Percentiles rank a stretch among this genome's conserved stretches.
These are phyloP conservation scores for Rhododendron mucronatum DNA, from an alignment of 148 eudicot genomes.

Conservation along the genomic window DNA sequence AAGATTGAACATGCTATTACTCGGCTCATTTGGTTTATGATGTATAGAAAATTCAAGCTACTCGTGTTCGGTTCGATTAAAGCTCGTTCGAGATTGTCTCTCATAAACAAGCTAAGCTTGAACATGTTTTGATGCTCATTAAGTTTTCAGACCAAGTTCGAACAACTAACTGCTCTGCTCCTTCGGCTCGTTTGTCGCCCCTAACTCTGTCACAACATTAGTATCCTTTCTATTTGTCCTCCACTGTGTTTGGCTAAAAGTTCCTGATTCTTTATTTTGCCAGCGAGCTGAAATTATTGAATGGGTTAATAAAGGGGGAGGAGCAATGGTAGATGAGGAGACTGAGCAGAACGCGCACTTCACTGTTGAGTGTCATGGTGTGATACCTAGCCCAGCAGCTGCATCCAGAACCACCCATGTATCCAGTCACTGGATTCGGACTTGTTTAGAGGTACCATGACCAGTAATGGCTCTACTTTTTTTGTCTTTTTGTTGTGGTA, in stretches of 20 bases:
- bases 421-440: slow-evolving; percentile 84
- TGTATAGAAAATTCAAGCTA: neutral
- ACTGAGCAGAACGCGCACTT: slow-evolving; percentile 44
- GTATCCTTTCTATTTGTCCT: neutral
- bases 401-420: slow-evolving; percentile 39
- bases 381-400: slow-evolving; percentile 26
- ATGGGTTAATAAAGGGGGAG: slow-evolving; percentile 85
- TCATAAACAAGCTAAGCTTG: neutral
- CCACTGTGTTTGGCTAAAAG: neutral
- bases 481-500: neutral
- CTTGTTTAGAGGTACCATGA: slow-evolving; percentile 68
- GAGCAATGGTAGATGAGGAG: slow-evolving; percentile 50
- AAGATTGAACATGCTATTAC: neutral
- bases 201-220: neutral
- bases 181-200: neutral
- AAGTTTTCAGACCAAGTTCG: neutral
- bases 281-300: slow-evolving; percentile 80
- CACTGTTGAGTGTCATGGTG: slow-evolving; percentile 77
- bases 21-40: neutral
- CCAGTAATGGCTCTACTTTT: neutral
- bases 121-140: neutral
- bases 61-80: neutral
- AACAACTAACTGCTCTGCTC: neutral
- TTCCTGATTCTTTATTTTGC: slow-evolving; percentile 11
- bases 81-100: neutral